These are phyloP conservation scores for Xylaria hypoxylon DNA, from an alignment of 2,329 filamentous ascomycete species.

Conservation along the genomic window DNA sequence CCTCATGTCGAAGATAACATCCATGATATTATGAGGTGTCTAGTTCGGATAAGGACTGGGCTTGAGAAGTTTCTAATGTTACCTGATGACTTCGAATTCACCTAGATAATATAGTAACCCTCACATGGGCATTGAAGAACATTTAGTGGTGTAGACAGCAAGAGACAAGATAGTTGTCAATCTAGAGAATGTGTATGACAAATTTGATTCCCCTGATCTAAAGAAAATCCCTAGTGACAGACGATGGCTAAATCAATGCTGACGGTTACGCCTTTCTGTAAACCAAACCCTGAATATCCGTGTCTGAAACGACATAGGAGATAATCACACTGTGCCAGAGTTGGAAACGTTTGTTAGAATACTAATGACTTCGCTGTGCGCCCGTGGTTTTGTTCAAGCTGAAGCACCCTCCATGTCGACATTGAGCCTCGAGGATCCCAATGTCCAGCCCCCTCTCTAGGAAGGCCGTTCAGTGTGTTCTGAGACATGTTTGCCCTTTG, in stretches of 20 bases:
- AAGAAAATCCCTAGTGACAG: conserved; percentile 25
- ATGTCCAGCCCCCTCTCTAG: conserved; percentile 3
- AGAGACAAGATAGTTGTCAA: conserved; percentile 25
- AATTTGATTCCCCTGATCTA: conserved; percentile 14
- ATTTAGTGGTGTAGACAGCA: neutral
- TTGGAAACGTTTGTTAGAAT: conserved; percentile 3
- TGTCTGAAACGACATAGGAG: conserved; percentile 20
- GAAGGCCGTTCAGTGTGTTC: neutral
- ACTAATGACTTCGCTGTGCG: neutral
- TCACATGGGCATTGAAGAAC: neutral
- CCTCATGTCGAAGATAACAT: neutral
- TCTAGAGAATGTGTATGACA: conserved; percentile 12
- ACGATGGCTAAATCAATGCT: conserved; percentile 25
- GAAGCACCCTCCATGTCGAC: conserved; percentile 2
- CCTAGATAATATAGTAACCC: neutral
- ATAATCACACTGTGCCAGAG: neutral
- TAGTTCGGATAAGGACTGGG: neutral
- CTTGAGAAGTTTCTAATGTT: neutral
- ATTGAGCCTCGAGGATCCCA: conserved; percentile 1
- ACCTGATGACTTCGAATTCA: neutral
- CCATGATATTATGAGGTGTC: neutral
- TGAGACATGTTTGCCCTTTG: conserved; percentile 1
- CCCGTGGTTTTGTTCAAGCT: neutral
- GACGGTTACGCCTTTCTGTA: conserved; percentile 19
- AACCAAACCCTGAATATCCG: conserved; percentile 28